Evolutionary conservation across 192 early-diverging fungal genomes (phyloP).

Genomic region (Backusella parvicylindrica): DNA sequence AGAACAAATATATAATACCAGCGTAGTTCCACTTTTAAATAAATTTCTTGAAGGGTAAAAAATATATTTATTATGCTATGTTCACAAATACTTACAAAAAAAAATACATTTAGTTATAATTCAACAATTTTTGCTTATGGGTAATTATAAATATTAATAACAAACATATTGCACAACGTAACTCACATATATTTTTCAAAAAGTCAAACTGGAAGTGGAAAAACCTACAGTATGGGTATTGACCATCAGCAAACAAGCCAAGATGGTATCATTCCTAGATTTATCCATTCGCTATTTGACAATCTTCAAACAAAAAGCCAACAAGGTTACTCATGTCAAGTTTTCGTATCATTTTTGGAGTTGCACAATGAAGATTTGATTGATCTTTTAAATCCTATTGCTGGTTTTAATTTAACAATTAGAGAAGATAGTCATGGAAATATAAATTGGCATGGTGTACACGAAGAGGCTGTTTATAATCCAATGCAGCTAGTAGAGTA

Average conservation of each 20-base stretch:
- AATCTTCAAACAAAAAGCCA: slow-evolving; percentile 33
- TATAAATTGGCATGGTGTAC: slow-evolving; percentile 80
- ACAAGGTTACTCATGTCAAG: slow-evolving; percentile 36
- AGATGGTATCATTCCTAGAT: slow-evolving; percentile 64
- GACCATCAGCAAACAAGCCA: slow-evolving; percentile 36
- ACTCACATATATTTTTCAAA: background rate
- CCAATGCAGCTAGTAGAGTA: slow-evolving; percentile 60
- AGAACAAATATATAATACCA: slow-evolving; percentile 54
- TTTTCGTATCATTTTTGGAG: slow-evolving; percentile 85
- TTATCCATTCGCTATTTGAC: slow-evolving; percentile 59
- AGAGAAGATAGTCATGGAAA: slow-evolving; percentile 84
- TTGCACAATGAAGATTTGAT: slow-evolving; percentile 95
- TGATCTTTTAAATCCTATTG: slow-evolving; percentile 66
- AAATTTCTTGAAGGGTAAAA: slow-evolving; percentile 71
- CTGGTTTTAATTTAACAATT: slow-evolving; percentile 36
- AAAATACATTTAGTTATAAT: slow-evolving; percentile 63
- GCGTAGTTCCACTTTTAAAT: slow-evolving; percentile 57
- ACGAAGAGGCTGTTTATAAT: slow-evolving; percentile 68
- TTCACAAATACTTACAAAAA: background rate
- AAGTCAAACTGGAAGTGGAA: slow-evolving; percentile 89
- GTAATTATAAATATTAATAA: slow-evolving; percentile 30
- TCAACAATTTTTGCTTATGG: slow-evolving; percentile 90
- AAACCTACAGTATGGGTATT: slow-evolving; percentile 95
- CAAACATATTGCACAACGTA: background rate
- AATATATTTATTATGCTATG: background rate